Percentiles rank a stretch among this genome's conserved stretches.
These are phyloP conservation scores for Viridothelium virens DNA, from an alignment of 495 filamentous ascomycete species.

Conservation along the genomic window DNA sequence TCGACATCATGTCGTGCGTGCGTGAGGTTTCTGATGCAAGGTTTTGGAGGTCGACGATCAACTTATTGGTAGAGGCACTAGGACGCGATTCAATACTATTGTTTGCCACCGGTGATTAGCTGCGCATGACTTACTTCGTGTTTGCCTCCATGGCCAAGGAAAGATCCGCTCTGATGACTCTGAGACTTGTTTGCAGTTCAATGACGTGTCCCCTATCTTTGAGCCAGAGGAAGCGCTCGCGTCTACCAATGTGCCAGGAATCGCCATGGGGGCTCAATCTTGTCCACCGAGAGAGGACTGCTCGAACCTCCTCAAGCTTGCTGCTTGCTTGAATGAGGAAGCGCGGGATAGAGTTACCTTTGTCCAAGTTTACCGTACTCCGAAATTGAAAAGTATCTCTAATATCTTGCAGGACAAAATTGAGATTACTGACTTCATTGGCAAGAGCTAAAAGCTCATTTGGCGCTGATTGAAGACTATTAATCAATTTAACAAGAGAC, in stretches of 20 bases:
- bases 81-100: background rate
- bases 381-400: constrained; percentile 3
- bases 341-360: background rate
- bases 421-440: constrained; percentile 10
- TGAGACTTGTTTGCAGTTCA: constrained; percentile 10
- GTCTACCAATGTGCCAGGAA: constrained; percentile 9
- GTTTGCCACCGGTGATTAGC: background rate
- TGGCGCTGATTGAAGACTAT: background rate
- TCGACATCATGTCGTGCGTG: constrained; percentile 1
- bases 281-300: constrained; percentile 2
- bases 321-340: background rate
- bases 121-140: constrained; percentile 2
- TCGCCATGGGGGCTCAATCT: constrained; percentile 1
- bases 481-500: constrained; percentile 8
- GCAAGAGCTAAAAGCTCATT: constrained; percentile 7
- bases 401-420: constrained; percentile 6
- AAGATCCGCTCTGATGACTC: constrained; percentile 1
- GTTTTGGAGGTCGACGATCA: background rate
- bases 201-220: constrained; percentile 10
- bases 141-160: constrained; percentile 9
- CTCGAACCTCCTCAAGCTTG: constrained; percentile 2
- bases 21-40: constrained; percentile 1
- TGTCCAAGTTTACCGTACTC: constrained; percentile 1
- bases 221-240: constrained; percentile 10
- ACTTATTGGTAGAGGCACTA: background rate